phyloP scores from a whole-genome alignment of 257 asterid genomes.

The Forsythia viridissima region DNA sequence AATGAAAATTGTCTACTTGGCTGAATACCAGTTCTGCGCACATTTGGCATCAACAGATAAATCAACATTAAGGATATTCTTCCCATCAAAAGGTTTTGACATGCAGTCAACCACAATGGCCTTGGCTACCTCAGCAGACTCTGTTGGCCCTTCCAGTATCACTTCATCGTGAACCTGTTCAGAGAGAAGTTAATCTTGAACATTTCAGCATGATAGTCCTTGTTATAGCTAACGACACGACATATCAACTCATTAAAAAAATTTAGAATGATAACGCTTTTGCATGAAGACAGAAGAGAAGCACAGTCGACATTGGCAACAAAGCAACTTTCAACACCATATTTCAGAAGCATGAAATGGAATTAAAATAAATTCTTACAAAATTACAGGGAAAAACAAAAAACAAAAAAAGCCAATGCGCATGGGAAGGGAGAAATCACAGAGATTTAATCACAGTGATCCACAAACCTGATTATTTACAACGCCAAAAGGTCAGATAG shows the following conservation, averaged over 20 bases:
- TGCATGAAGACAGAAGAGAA: neutral
- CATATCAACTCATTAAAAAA: neutral
- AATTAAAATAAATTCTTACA: neutral
- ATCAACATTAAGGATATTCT: conserved; percentile 75
- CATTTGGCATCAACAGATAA: conserved; percentile 93
- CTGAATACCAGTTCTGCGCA: conserved; percentile 89
- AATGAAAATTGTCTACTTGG: conserved; percentile 53
- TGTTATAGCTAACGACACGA: neutral
- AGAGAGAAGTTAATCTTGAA: neutral
- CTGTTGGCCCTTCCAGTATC: conserved; percentile 88
- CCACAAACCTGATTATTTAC: neutral
- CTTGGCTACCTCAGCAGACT: conserved; percentile 80
- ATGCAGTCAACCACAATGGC: conserved; percentile 88
- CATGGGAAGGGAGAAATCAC: neutral
- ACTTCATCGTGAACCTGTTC: conserved; percentile 90
- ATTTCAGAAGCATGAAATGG: neutral
- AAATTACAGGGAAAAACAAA: neutral
- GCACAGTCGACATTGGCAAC: neutral
- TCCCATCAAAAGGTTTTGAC: conserved; percentile 81
- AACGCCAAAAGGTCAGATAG: no score
- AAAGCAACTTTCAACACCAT: neutral
- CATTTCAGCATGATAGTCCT: neutral
- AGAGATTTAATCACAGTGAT: neutral
- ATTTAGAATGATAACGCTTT: neutral
- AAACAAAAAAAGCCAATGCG: neutral